phyloP scores from a whole-genome alignment of 2,329 filamentous ascomycete genomes.

The Beauveria pseudobassiana region DNA sequence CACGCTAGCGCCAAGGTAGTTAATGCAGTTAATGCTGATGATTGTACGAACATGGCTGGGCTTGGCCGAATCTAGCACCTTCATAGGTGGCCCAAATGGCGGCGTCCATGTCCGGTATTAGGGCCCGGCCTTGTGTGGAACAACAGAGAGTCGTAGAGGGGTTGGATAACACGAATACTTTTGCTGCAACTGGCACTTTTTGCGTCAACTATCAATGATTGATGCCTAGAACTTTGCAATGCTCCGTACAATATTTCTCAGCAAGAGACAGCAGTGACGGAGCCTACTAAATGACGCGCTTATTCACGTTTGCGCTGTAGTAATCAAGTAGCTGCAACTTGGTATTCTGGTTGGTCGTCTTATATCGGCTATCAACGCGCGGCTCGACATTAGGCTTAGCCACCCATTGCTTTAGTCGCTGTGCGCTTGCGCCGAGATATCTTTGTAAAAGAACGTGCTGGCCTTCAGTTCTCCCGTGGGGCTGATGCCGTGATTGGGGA shows the following conservation, averaged over 20 bases:
- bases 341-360: background rate
- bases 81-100: background rate
- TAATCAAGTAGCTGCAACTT: background rate
- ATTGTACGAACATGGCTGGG: slow-evolving; percentile 1
- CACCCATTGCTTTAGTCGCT: background rate
- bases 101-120: background rate
- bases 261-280: background rate
- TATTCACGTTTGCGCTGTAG: background rate
- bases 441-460: slow-evolving; percentile 53
- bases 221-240: background rate
- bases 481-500: slow-evolving; percentile 46
- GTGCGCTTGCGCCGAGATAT: slow-evolving; percentile 26
- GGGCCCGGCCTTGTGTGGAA: background rate
- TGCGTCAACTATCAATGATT: background rate
- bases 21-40: background rate
- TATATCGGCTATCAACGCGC: background rate
- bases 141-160: background rate
- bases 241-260: background rate
- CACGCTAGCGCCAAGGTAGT: background rate
- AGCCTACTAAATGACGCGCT: background rate
- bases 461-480: slow-evolving; percentile 41
- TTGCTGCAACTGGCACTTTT: background rate
- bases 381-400: background rate
- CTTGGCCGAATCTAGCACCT: background rate
- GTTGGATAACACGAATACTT: background rate